Conservation (phyloP, 441 rosid species). For the Daphne laureola region DNA sequence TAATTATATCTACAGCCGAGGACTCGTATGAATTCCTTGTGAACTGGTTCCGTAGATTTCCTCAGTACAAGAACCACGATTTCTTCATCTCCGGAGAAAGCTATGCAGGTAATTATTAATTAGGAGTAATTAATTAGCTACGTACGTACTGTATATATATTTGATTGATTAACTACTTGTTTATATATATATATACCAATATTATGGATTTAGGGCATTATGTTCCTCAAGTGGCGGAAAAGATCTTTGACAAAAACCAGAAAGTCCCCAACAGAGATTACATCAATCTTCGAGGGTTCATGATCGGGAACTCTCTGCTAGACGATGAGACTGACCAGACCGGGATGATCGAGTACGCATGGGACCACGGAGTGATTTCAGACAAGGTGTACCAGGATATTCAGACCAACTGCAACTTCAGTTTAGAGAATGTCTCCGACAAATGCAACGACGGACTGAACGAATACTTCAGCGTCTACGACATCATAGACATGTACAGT, state of each 20-base stretch:
- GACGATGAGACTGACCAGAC: conserved; percentile 63
- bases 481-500: conserved; percentile 66
- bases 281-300: conserved; percentile 42
- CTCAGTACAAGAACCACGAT: conserved; percentile 61
- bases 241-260: conserved; percentile 28
- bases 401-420: conserved; percentile 45
- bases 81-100: conserved; percentile 74
- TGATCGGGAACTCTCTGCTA: conserved; percentile 61
- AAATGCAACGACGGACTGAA: conserved; percentile 28
- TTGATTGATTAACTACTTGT: too few species aligned
- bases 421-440: conserved; percentile 7
- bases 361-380: conserved; percentile 75
- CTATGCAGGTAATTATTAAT: conserved; percentile 45
- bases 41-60: conserved; percentile 67
- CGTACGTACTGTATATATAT: too few species aligned
- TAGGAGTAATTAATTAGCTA: not conserved
- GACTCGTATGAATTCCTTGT: conserved; percentile 57
- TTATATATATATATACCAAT: too few species aligned
- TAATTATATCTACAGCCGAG: conserved; percentile 34
- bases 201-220: conserved; percentile 43
- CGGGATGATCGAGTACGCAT: conserved; percentile 75
- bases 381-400: conserved; percentile 35
- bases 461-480: conserved; percentile 38
- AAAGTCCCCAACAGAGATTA: conserved; percentile 14
- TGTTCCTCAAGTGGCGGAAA: conserved; percentile 42